Evolutionary conservation across 352 stramenopile genomes (phyloP).

Genomic region (Globisporangium iwayamae): DNA sequence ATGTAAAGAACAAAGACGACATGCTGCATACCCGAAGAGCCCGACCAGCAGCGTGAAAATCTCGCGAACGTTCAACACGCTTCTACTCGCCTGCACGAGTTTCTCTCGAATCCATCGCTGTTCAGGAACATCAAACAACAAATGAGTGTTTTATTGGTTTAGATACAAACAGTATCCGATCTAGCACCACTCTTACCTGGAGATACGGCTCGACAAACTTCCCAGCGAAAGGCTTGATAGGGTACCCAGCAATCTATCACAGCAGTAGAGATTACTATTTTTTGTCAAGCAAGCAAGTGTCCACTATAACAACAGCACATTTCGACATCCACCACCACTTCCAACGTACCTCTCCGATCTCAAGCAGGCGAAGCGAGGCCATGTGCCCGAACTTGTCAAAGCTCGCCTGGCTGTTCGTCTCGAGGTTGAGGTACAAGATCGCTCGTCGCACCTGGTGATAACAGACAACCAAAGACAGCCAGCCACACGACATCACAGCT

Average conservation of each 20-base stretch:
- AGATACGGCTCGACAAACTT: constrained; percentile 74
- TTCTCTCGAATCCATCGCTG: constrained; percentile 81
- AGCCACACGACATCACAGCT: background rate
- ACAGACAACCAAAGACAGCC: constrained; percentile 7
- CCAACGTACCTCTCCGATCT: constrained; percentile 52
- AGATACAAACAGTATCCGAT: background rate
- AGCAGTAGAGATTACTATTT: background rate
- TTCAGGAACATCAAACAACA: background rate
- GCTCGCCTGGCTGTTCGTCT: constrained; percentile 55
- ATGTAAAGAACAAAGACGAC: background rate
- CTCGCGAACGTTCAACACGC: constrained; percentile 58
- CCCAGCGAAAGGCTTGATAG: constrained; percentile 76
- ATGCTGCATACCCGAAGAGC: constrained; percentile 53
- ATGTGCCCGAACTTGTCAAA: constrained; percentile 84
- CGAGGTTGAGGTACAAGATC: constrained; percentile 67
- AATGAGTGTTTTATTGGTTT: background rate
- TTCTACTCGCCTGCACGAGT: constrained; percentile 36
- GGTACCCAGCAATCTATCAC: constrained; percentile 64
- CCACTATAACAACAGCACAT: background rate
- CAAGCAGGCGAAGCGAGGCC: constrained; percentile 55
- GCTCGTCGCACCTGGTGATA: constrained; percentile 53
- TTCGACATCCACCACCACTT: background rate
- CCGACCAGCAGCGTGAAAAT: constrained; percentile 79
- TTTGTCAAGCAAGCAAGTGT: no score
- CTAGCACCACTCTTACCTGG: constrained; percentile 25